Evolutionary conservation across 805 yeast species (phyloP), one percentile per base, ranked within the genome.

Genomic region (Saturnispora sekii): DNA sequence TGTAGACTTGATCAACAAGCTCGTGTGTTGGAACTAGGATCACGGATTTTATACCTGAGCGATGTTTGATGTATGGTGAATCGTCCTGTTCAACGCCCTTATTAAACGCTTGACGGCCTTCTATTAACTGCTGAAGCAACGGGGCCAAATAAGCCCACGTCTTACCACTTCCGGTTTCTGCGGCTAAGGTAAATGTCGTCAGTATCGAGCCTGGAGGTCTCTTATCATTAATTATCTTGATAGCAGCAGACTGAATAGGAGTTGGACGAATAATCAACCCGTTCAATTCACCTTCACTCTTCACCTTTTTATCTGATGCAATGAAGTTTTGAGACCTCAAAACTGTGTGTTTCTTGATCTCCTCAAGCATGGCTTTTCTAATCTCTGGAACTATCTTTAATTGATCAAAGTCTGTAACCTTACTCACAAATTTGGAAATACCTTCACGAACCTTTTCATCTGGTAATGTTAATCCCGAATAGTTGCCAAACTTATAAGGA

Each of bases 91-190:
- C 17, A 58, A 30, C 34, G 29, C 45, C 44, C 0, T 62, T 57
- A 10, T 43, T 43, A 42, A 60, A 68, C 2, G 61, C 47, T 16
- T 38, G 16, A 46, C 81, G 79, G 41, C 74, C 77, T 47, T 80
- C 79, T 48, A 77, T 74, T 50, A 89, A 62, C 50, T 75, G 77
- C 40, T 86, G 82, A 33, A 89, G 51, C 32, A 90, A 50, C 0
- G 96, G 89, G 0, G 84, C 77, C 48, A 93, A 58, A 57, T 89
- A 90, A 0, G 97, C 88, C 79, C 95, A 79, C 0, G 98, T 90
- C 59, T 90, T 90, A 8, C 98, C 98, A 0, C 95, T 83, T 0
- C 98, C 98, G 0, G 98, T 90, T 60, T 93, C 97, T 3, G 97
- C 96, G 0, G 97, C 97, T 44, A 90, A 62, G 2, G 93, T 77